These are phyloP conservation scores for Penicillium fimorum DNA, from an alignment of 495 filamentous ascomycete genomes.

Conservation along the genomic window DNA sequence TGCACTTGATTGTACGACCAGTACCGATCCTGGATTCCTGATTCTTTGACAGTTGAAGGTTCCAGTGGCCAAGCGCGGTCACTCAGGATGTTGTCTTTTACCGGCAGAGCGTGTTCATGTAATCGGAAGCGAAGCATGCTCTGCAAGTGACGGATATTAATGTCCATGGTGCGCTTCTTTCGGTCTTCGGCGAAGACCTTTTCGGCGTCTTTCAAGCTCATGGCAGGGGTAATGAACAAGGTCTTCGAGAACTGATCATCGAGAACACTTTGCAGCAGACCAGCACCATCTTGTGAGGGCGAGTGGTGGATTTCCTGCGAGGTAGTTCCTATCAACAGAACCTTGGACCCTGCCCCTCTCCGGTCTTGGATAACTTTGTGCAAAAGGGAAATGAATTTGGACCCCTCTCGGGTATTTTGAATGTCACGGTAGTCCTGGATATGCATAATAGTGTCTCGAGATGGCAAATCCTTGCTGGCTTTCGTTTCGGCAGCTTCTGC, in stretches of 20 bases:
- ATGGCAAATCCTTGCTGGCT: conserved; percentile 14
- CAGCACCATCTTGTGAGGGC: conserved; percentile 43
- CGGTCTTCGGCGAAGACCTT: conserved; percentile 43
- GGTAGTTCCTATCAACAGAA: conserved; percentile 75
- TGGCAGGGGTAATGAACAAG: conserved; percentile 51
- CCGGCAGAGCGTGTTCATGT: conserved; percentile 30
- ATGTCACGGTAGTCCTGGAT: conserved; percentile 80
- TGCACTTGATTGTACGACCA: conserved; percentile 62
- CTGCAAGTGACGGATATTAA: conserved; percentile 70
- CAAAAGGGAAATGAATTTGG: conserved; percentile 61
- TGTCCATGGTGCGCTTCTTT: conserved; percentile 52
- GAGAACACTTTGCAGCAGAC: conserved; percentile 46
- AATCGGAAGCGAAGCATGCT: conserved; percentile 58
- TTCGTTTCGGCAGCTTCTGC: conserved; percentile 15
- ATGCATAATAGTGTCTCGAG: conserved; percentile 63
- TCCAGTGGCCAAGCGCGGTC: conserved; percentile 40
- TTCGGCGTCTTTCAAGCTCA: conserved; percentile 33
- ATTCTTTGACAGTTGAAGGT: conserved; percentile 34
- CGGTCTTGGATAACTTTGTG: conserved; percentile 67
- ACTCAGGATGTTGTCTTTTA: conserved; percentile 37
- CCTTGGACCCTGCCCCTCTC: conserved; percentile 63
- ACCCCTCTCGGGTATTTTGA: conserved; percentile 58
- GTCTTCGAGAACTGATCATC: conserved; percentile 50
- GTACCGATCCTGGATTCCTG: conserved; percentile 51
- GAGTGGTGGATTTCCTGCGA: conserved; percentile 30